Conservation (phyloP, 1,284 basidiomycete genomes). For the Leccinum huronense region DNA sequence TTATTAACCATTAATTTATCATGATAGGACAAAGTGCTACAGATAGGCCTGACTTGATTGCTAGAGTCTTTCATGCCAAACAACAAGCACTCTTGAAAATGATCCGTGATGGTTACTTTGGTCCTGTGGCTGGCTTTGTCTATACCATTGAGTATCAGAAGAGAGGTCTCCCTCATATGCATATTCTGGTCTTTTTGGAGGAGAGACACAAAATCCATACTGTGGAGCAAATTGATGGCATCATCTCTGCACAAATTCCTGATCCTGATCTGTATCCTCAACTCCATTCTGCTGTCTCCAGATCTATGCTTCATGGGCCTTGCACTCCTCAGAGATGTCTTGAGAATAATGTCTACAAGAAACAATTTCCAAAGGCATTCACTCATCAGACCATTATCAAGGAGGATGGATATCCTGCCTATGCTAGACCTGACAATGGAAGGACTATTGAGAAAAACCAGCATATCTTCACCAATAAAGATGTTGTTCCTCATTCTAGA, state of each 20-base stretch:
- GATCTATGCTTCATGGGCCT: conserved; percentile 15
- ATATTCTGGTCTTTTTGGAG: background rate
- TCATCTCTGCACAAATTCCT: conserved; percentile 11
- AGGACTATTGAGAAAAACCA: conserved; percentile 8
- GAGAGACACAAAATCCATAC: conserved; percentile 7
- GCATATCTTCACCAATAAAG: conserved; percentile 4
- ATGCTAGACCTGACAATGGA: conserved; percentile 14
- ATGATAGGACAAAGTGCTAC: background rate
- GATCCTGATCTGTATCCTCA: background rate
- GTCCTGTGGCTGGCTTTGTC: background rate
- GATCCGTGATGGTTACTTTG: background rate
- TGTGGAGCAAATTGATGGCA: background rate
- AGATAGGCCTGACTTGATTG: background rate
- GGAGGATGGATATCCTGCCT: conserved; percentile 16
- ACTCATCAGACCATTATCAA: conserved; percentile 8
- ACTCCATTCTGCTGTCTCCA: conserved; percentile 1
- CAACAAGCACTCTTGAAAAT: background rate
- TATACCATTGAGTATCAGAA: conserved; percentile 23
- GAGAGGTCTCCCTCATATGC: conserved; percentile 19
- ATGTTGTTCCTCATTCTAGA: conserved; percentile 12
- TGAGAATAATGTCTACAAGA: conserved; percentile 10
- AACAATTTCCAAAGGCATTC: conserved; percentile 10
- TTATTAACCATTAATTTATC: background rate
- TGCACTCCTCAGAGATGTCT: conserved; percentile 14
- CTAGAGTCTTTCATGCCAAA: background rate